Evolutionary conservation across 345 rosid genomes (phyloP), one percentile per base, ranked within the genome.

Genomic region (Psidium friedrichsthalianum): DNA sequence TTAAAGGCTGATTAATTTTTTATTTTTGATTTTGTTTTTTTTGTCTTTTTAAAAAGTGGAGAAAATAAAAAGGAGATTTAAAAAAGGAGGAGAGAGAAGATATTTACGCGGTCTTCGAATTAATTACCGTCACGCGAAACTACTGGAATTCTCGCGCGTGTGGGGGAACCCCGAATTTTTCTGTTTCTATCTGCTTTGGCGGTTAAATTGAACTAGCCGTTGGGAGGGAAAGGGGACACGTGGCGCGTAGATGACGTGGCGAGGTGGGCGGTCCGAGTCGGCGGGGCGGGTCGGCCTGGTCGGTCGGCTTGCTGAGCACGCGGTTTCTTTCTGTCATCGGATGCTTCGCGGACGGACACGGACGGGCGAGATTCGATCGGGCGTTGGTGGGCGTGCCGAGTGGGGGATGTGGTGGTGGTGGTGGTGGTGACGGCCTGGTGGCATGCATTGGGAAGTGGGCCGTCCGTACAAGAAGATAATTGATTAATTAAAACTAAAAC

Each of bases 201-300:
- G 88, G 92, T 88, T 88, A 87, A 89, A 82, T 29, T 2, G 84
- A 89, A 91, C 86, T 88, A 90, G 90, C 90, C 90, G 91, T 90
- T 88, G 55, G 88, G 80, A 16, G 20, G 47, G 2, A 16, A 13
- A 14, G 8, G 8, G 83, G 44, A 87, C 93, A 92, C 92, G 92
- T 94, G 96, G 88, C 82, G 85, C 14, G 24, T 8, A 47, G 76
- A 11, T 90, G 93, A 93, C 87, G 92, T 91, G 93, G 92, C 84
- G 69, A 69, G 53, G 55, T 51, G 85, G 88, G 87, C 90, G 92
- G 91, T 85, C 82, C 78, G 84, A 87, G 93, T 89, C 91, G 92
- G 92, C 87, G 74, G 52, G 40, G 12, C 69, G 32, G 54, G 54
- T 52, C 0, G 44, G 44, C 6, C 44, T 36, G 56, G 85, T 80